Percentiles rank a stretch among this genome's conserved stretches.
Evolutionary conservation across 176 grass and related monocot genomes (phyloP).

Genomic region (Paspalum notatum): DNA sequence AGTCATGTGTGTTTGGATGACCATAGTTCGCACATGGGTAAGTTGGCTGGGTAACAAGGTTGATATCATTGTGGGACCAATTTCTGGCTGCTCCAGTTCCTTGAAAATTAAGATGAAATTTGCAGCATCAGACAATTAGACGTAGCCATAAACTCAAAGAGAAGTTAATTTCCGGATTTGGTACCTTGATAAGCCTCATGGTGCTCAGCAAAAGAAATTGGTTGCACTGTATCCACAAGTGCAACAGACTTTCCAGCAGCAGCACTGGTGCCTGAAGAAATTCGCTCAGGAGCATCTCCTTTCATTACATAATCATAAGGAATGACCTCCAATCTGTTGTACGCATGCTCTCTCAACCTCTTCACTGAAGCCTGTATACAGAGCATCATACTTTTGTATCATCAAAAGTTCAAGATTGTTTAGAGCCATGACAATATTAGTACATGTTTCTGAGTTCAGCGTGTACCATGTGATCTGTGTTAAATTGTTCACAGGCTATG

Average conservation of each 20-base stretch:
- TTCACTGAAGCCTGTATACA: neutral
- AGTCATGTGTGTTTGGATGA: neutral
- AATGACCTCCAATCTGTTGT: neutral
- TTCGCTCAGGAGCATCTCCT: neutral
- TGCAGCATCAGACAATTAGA: neutral
- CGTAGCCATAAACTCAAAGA: neutral
- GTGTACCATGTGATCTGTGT: conserved; percentile 6
- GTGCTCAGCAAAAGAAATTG: neutral
- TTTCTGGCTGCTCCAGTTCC: neutral
- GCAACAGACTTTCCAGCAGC: neutral
- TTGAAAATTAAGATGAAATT: neutral
- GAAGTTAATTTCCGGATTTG: neutral
- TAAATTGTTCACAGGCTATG: neutral
- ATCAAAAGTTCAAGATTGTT: neutral
- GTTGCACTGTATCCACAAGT: neutral
- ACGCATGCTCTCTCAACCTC: neutral
- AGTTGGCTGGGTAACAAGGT: neutral
- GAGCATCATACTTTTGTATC: neutral
- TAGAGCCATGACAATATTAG: neutral
- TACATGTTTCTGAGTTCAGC: neutral
- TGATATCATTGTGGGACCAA: neutral
- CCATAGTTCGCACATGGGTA: neutral
- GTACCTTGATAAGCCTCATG: neutral
- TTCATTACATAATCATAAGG: conserved; percentile 35
- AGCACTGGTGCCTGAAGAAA: neutral